Conservation (phyloP, 2,329 filamentous ascomycete genomes). For the Cladosporium sphaerospermum region DNA sequence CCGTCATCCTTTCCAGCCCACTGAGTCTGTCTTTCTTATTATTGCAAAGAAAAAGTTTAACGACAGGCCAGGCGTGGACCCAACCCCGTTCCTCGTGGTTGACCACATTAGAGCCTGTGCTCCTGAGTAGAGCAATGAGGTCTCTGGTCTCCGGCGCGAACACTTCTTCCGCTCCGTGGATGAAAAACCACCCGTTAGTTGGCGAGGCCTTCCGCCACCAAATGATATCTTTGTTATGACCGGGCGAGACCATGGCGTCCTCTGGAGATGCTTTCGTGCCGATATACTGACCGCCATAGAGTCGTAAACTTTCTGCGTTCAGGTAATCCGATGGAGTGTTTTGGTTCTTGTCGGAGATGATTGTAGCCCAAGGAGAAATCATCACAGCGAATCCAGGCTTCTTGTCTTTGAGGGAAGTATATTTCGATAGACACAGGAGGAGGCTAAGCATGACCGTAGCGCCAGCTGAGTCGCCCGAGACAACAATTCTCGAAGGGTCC, state of each 20-base stretch:
- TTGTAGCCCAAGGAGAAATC: slow-evolving; percentile 75
- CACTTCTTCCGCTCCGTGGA: slow-evolving; percentile 72
- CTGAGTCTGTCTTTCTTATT: slow-evolving; percentile 40
- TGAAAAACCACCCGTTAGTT: slow-evolving; percentile 59
- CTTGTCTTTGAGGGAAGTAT: slow-evolving; percentile 37
- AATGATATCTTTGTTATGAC: slow-evolving; percentile 57
- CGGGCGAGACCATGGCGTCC: slow-evolving; percentile 62
- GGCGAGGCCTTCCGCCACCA: slow-evolving; percentile 66
- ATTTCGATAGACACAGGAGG: slow-evolving; percentile 58
- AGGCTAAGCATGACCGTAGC: slow-evolving; percentile 67
- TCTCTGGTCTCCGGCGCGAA: slow-evolving; percentile 64
- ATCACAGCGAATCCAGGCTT: slow-evolving; percentile 59
- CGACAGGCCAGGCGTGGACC: slow-evolving; percentile 80
- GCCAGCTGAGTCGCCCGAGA: slow-evolving; percentile 75
- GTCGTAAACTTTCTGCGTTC: slow-evolving; percentile 57
- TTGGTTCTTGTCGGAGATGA: slow-evolving; percentile 61
- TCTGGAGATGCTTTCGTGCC: slow-evolving; percentile 44
- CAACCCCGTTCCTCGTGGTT: slow-evolving; percentile 57
- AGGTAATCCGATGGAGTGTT: slow-evolving; percentile 72
- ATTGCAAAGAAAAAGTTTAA: slow-evolving; percentile 51
- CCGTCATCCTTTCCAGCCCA: slow-evolving; percentile 42
- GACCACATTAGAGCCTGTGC: slow-evolving; percentile 49
- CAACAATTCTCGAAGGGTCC: slow-evolving; percentile 58
- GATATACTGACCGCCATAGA: slow-evolving; percentile 65
- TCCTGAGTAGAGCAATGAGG: slow-evolving; percentile 51